Percentiles rank a stretch among this genome's conserved stretches.
Evolutionary conservation across 768 basidiomycete genomes (phyloP).

Genomic region (Boletus fagicola): DNA sequence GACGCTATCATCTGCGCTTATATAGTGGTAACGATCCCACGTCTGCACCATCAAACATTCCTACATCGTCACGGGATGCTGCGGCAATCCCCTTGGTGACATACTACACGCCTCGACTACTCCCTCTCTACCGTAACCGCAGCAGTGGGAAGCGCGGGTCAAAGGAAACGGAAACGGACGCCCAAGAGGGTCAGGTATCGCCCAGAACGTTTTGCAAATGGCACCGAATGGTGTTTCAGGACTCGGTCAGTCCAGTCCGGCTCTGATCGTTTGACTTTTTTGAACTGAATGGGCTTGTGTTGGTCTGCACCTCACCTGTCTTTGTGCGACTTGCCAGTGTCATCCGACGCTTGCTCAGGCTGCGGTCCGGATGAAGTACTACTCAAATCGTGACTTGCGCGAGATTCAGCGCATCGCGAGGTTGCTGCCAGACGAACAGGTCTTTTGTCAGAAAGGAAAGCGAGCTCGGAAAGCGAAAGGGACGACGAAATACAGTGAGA

Average conservation of each 20-base stretch:
- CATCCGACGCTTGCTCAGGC: conserved; percentile 39
- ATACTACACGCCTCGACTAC: conserved; percentile 38
- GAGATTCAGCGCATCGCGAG: conserved; percentile 44
- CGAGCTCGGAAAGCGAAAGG: conserved; percentile 9
- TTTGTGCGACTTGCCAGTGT: conserved; percentile 18
- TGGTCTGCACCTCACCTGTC: neutral
- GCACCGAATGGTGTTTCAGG: conserved; percentile 45
- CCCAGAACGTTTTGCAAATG: conserved; percentile 42
- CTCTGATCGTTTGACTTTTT: neutral
- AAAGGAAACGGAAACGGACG: conserved; percentile 13
- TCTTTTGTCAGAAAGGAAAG: conserved; percentile 25
- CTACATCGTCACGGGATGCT: conserved; percentile 4
- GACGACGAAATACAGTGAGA: conserved; percentile 31
- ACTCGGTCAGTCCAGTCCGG: conserved; percentile 38
- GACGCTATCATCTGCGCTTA: conserved; percentile 27
- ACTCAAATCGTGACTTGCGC: conserved; percentile 37
- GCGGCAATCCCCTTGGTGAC: conserved; percentile 26
- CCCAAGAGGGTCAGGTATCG: conserved; percentile 30
- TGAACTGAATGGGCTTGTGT: neutral
- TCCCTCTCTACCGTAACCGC: conserved; percentile 38
- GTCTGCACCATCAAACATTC: neutral
- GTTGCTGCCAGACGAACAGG: conserved; percentile 37
- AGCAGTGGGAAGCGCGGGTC: neutral
- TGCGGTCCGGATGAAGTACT: conserved; percentile 31
- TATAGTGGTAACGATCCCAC: conserved; percentile 19